phyloP scores from a whole-genome alignment of 2,329 filamentous ascomycete species.

The Leptographium lundbergii region DNA sequence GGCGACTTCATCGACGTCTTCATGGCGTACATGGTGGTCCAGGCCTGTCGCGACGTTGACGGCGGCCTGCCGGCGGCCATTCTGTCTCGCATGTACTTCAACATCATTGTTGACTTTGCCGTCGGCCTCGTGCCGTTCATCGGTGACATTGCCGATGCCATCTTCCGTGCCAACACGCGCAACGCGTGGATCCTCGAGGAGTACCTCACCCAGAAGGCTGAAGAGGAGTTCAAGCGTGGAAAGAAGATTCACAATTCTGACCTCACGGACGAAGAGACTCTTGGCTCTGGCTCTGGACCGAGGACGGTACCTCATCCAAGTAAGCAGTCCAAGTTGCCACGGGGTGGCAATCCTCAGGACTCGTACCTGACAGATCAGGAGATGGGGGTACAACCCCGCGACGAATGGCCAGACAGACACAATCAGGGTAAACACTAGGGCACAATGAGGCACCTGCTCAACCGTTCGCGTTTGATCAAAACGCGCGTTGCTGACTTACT shows the following conservation, averaged over 20 bases:
- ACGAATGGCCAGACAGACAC: not conserved
- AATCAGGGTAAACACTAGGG: not conserved
- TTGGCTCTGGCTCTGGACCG: not conserved
- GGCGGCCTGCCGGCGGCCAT: conserved; percentile 56
- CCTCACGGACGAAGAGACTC: not conserved
- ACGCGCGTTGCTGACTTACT: not conserved
- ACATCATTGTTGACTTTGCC: conserved; percentile 61
- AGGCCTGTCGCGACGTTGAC: conserved; percentile 59
- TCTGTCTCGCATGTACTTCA: conserved; percentile 63
- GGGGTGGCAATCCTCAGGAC: not conserved
- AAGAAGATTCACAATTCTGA: not conserved
- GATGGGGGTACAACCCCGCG: not conserved
- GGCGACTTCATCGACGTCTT: conserved; percentile 65
- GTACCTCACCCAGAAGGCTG: conserved; percentile 55
- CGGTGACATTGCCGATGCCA: conserved; percentile 62
- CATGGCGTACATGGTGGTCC: conserved; percentile 64
- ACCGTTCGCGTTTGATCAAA: no score
- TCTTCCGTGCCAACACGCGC: conserved; percentile 63
- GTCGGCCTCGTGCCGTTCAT: conserved; percentile 63
- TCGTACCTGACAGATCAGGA: not conserved
- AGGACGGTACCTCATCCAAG: not conserved
- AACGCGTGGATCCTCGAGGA: conserved; percentile 47
- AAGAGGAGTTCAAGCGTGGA: conserved; percentile 27
- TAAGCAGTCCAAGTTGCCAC: not conserved
- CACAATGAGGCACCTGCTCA: not conserved